A percentile compares a stretch with the other conserved stretches of the same genome.
phyloP scores from a whole-genome alignment of 23 red algal species.

The Gracilariopsis chorda region DNA sequence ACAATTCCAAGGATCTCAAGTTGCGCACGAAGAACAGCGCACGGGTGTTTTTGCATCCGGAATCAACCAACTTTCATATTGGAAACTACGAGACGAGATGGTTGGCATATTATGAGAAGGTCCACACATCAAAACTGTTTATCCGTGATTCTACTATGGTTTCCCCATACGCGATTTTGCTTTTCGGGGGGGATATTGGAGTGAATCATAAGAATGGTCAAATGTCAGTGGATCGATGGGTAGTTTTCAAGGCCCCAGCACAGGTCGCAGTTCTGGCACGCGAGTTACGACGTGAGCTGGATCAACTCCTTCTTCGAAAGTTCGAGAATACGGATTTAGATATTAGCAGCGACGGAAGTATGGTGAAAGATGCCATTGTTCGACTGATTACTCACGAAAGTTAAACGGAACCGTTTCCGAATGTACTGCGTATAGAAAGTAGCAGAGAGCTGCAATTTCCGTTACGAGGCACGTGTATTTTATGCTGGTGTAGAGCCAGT shows the following conservation, averaged over 20 bases:
- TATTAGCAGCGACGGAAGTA: constrained; percentile 10
- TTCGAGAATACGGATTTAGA: constrained; percentile 62
- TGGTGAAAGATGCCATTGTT: constrained; percentile 53
- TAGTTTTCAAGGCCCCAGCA: constrained; percentile 69
- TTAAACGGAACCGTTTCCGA: neutral
- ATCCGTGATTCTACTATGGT: constrained; percentile 71
- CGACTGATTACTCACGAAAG: constrained; percentile 54
- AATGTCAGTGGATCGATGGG: constrained; percentile 83
- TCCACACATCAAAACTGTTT: constrained; percentile 57
- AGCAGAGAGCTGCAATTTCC: no score
- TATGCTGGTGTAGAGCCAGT: neutral
- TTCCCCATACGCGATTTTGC: constrained; percentile 75
- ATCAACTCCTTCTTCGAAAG: constrained; percentile 53
- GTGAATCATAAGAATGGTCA: constrained; percentile 66
- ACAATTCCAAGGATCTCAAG: constrained; percentile 54
- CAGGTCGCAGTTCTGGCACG: constrained; percentile 67
- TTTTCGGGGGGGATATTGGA: constrained; percentile 81
- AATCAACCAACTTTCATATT: constrained; percentile 56
- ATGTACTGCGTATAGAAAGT: no score
- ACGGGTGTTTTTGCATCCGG: constrained; percentile 69
- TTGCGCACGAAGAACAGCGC: constrained; percentile 21
- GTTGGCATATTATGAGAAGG: constrained; percentile 67
- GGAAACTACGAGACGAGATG: constrained; percentile 60
- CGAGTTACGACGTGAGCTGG: constrained; percentile 63
- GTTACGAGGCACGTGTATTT: neutral